Evolutionary conservation across 164 flowering plant species (phyloP).

Genomic region (Magnolia sinica): DNA sequence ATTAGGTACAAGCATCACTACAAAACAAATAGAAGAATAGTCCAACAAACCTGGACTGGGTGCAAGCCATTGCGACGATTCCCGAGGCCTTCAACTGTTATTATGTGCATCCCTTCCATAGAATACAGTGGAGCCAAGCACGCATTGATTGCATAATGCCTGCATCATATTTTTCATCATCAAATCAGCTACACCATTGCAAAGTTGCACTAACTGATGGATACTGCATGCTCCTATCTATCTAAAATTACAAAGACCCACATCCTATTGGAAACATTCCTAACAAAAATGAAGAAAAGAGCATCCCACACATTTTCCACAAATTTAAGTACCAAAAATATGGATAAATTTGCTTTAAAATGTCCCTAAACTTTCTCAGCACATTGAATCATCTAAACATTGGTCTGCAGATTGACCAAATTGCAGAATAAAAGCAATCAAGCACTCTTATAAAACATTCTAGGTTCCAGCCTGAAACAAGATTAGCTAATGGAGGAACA

Average conservation of each 20-base stretch:
- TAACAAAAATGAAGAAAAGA: not conserved
- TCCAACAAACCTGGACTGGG: slow-evolving; percentile 72
- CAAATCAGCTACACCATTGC: not conserved
- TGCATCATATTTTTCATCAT: slow-evolving; percentile 22
- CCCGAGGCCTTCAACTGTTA: slow-evolving; percentile 95
- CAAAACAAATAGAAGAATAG: not conserved
- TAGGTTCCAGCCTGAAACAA: not conserved
- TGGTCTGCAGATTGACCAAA: not conserved
- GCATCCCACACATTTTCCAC: not conserved
- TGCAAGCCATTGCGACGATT: slow-evolving; percentile 69
- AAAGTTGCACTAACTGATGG: not conserved
- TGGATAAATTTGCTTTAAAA: not conserved
- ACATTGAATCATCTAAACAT: not conserved
- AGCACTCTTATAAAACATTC: not conserved
- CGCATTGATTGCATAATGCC: slow-evolving; percentile 92
- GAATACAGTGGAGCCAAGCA: slow-evolving; percentile 97
- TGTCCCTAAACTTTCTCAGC: not conserved
- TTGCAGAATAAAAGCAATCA: not conserved
- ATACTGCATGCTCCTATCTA: not conserved
- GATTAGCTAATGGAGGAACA: not conserved
- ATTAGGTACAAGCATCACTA: not conserved
- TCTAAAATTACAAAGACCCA: not conserved
- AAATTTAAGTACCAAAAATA: too few species aligned
- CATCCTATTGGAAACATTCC: not conserved
- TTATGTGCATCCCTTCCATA: slow-evolving; percentile 96